Evolutionary conservation across 306 rosid genomes (phyloP), one percentile per base, ranked within the genome.

Genomic region (Cucurbita pepo): DNA sequence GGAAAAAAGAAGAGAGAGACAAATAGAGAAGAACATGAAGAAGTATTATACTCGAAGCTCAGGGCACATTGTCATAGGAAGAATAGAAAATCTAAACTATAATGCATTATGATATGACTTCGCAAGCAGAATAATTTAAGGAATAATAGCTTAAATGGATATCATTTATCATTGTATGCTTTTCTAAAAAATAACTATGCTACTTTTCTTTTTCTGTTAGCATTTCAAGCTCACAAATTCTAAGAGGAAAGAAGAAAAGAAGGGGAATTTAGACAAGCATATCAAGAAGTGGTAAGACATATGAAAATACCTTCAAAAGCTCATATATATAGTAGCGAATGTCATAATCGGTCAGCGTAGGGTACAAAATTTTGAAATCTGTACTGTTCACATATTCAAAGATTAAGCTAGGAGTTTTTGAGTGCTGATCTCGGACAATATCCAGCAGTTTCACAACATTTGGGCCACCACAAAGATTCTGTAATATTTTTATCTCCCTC

Each of bases 281-380:
- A 44, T 13, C 13, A 22, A 67, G 30, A 47, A 67, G 41, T 44
- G 14, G 8, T 63, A 6, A 66, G 72, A 21, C 37, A 22, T 21
- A 21, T 21, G 72, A 44, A 67, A 44, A 41, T 6, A 82, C 86
- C 83, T 82, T 79, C 52, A 82, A 78, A 69, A 79, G 86, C 75
- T 82, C 86, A 63, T 82, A 74, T 56, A 82, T 73, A 18, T 82
- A 82, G 70, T 79, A 82, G 75, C 86, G 86, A 22, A 82, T 76
- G 77, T 82, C 86, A 14, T 82, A 76, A 79, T 79, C 83, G 0
- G 81, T 73, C 81, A 82, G 56, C 13, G 81, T 74, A 41, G 83
- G 86, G 69, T 82, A 79, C 77, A 79, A 36, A 55, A 74, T 69
- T 77, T 82, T 79, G 76, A 82, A 82, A 75, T 82, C 86, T 53